Evolutionary conservation across 768 basidiomycete genomes (phyloP).

Genomic region (Mrakia blollopis): DNA sequence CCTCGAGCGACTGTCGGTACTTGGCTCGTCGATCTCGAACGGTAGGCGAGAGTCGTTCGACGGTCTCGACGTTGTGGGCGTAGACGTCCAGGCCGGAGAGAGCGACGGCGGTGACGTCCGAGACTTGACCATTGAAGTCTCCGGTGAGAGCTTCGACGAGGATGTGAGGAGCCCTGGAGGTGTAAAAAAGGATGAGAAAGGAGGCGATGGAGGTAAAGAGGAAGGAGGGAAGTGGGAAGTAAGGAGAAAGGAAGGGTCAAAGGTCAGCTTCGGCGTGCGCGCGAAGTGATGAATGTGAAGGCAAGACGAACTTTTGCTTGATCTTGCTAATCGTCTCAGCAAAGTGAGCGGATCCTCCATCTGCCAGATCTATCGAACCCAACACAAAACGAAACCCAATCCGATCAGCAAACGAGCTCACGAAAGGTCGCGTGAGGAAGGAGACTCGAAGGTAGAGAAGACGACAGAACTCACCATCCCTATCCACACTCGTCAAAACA

Average conservation of each 20-base stretch:
- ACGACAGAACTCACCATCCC: slow-evolving; percentile 67
- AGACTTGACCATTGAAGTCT: slow-evolving; percentile 77
- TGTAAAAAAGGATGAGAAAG: too few species aligned
- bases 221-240: not conserved
- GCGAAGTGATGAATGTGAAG: not conserved
- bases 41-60: slow-evolving; percentile 86
- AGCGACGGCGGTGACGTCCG: slow-evolving; percentile 74
- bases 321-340: slow-evolving; percentile 92
- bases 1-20: slow-evolving; percentile 59
- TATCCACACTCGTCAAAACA: slow-evolving; percentile 90
- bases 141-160: slow-evolving; percentile 94
- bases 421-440: not conserved
- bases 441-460: not conserved
- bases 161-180: slow-evolving; percentile 77
- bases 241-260: not conserved
- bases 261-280: not conserved
- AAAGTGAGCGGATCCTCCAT: slow-evolving; percentile 90
- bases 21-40: slow-evolving; percentile 93
- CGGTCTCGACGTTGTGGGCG: slow-evolving; percentile 95
- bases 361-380: slow-evolving; percentile 65
- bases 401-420: not conserved
- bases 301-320: slow-evolving; percentile 79
- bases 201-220: not conserved
- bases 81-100: slow-evolving; percentile 94
- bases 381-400: not conserved